Conservation (phyloP, 306 rosid species). For the Abrus precatorius region DNA sequence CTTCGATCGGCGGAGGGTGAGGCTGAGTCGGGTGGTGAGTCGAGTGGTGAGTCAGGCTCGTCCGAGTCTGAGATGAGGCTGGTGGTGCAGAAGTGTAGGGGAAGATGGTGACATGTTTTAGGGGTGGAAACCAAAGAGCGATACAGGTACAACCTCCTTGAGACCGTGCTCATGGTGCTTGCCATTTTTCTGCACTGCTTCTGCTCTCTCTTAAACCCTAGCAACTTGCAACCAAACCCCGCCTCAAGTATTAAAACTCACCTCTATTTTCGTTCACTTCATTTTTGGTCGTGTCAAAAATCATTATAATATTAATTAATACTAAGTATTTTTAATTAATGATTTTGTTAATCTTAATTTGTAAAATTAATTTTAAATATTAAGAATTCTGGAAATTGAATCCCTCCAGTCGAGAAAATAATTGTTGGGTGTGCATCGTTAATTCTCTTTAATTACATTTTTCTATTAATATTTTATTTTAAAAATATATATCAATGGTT, state of each 20-base stretch:
- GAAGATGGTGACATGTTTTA: conserved; percentile 20
- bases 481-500: no score
- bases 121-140: conserved; percentile 60
- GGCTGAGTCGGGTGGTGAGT: conserved; percentile 42
- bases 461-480: no score
- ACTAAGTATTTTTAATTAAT: no score
- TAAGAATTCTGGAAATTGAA: no score
- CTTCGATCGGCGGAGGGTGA: background rate
- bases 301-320: no score
- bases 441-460: no score
- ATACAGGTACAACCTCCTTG: conserved; percentile 62
- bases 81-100: conserved; percentile 54
- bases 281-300: no score
- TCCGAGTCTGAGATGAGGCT: conserved; percentile 44
- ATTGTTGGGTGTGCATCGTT: no score
- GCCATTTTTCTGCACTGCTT: conserved; percentile 39
- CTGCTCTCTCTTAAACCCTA: conserved; percentile 60
- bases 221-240: background rate
- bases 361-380: no score
- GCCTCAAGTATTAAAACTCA: background rate
- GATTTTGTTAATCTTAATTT: no score
- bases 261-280: background rate
- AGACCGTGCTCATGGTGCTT: conserved; percentile 59
- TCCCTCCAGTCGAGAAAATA: no score
- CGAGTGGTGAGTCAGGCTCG: conserved; percentile 46